Base-by-base conservation (phyloP, 495 filamentous ascomycete genomes). In the Xylaria cubensis region DNA sequence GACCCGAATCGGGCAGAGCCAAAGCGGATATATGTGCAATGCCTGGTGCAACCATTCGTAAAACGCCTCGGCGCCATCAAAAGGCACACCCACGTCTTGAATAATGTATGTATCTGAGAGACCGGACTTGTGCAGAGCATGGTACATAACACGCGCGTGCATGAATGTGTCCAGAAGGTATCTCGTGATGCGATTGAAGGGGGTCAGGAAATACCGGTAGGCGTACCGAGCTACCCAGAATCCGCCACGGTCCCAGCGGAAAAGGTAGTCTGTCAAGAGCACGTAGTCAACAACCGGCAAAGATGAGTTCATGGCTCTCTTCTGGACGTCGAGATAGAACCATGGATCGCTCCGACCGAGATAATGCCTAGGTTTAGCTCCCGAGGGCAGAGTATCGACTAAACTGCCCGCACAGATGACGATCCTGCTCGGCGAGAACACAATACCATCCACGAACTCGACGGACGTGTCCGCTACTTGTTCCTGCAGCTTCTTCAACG, bases 241-340 rank as follows among this genome's bases (percentile, higher is more conserved):
- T 0, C 83, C 87, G 61, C 86, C 88, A 55, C 88, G 86, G 74
- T 90, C 87, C 80, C 89, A 89, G 32, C 88, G 87, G 76, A 90
- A 90, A 21, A 90, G 82, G 74, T 90, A 91, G 72, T 88, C 87
- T 7, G 74, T 73, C 4, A 88, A 59, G 0, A 87, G 87, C 9
- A 88, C 79, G 73, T 79, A 75, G 64, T 78, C 73, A 19, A 76
- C 62, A 34, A 74, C 46, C 7, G 74, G 48, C 34, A 70, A 19
- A 9, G 63, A 66, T 21, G 74, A 55, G 1, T 72, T 66, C 26
- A 6, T 26, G 13, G 65, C 74, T 32, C 70, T 65, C 68, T 74
- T 78, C 69, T 76, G 69, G 15, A 80, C 84, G 64, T 87, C 85
- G 26, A 87, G 73, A 58, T 87, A 89, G 77, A 87, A 89, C 86